phyloP scores from a whole-genome alignment of 140 eudicot species.

The Eryngium alpinum region DNA sequence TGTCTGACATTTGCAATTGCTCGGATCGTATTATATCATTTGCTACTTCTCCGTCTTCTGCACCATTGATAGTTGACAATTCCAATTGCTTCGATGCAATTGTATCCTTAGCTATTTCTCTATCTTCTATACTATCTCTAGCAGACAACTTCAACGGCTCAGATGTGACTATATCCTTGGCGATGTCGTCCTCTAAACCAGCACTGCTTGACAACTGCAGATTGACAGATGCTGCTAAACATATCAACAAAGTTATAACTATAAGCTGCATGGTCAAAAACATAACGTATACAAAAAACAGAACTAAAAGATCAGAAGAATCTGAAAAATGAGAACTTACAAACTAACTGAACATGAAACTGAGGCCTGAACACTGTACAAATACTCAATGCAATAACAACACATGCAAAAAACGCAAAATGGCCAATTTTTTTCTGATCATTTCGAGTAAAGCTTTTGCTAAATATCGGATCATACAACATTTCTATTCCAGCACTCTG shows the following conservation, averaged over 20 bases:
- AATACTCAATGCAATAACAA: constrained; percentile 24
- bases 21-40: background rate
- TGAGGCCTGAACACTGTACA: constrained; percentile 26
- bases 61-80: background rate
- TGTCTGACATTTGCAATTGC: background rate
- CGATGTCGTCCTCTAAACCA: background rate
- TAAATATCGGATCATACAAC: constrained; percentile 34
- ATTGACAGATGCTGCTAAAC: constrained; percentile 5
- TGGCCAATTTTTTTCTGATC: constrained; percentile 23
- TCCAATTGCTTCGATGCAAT: background rate
- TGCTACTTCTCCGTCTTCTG: background rate
- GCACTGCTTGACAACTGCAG: constrained; percentile 3
- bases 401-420: constrained; percentile 23
- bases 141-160: background rate
- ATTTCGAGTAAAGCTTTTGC: constrained; percentile 27
- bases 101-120: background rate
- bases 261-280: background rate
- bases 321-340: constrained; percentile 18
- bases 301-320: background rate
- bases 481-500: background rate
- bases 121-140: background rate
- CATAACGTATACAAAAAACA: background rate
- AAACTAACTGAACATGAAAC: constrained; percentile 15
- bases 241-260: background rate
- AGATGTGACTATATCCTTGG: background rate